Evolutionary conservation across 495 filamentous ascomycete genomes (phyloP).

Genomic region (Xylaria nigripes): DNA sequence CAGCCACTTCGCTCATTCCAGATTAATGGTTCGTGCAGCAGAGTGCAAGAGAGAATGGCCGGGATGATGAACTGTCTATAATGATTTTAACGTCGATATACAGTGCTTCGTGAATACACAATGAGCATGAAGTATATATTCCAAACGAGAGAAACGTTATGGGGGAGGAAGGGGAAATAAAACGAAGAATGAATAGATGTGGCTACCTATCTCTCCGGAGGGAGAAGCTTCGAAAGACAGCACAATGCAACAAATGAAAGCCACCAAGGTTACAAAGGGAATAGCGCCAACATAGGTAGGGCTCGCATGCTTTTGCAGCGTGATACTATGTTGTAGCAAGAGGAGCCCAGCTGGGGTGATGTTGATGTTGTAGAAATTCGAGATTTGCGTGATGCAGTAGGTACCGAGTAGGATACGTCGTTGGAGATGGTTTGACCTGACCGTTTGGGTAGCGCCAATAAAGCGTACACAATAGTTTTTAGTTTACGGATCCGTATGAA

Average conservation of each 20-base stretch:
- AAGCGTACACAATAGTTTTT: neutral
- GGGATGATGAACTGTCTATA: neutral
- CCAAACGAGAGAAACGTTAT: neutral
- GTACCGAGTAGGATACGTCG: too few relatives aligned
- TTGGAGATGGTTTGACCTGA: neutral
- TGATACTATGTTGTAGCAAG: neutral
- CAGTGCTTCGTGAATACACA: neutral
- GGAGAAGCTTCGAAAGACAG: neutral
- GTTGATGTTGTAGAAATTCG: neutral
- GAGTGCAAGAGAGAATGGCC: neutral
- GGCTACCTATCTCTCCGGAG: neutral
- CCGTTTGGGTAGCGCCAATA: neutral
- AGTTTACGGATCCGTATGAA: too few relatives aligned
- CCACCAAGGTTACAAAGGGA: neutral
- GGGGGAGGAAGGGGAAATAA: neutral
- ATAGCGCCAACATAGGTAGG: neutral
- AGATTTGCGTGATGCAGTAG: neutral
- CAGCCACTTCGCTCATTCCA: neutral
- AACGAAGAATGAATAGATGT: neutral
- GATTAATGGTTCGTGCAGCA: neutral
- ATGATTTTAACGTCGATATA: neutral
- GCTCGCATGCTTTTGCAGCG: neutral
- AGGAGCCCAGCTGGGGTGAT: neutral
- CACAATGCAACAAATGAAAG: neutral
- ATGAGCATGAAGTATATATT: neutral